A percentile compares a stretch with the other conserved stretches of the same genome.
These are phyloP conservation scores for Corylus heterophylla DNA, from an alignment of 306 rosid genomes.

Conservation along the genomic window DNA sequence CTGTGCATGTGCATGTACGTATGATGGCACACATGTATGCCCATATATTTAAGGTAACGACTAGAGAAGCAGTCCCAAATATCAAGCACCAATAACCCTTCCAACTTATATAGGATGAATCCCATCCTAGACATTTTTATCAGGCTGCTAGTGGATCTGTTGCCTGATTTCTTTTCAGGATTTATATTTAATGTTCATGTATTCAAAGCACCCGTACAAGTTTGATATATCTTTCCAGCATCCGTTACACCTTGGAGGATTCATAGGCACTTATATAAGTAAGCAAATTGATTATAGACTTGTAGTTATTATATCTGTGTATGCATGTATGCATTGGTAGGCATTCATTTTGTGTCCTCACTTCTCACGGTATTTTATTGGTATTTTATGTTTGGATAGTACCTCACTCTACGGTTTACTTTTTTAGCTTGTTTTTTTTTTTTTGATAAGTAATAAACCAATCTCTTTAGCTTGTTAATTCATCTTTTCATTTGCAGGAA, in stretches of 20 bases:
- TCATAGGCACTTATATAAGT: neutral
- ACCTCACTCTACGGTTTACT: constrained; percentile 16
- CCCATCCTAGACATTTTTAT: neutral
- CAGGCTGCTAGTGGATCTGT: neutral
- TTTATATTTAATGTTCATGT: neutral
- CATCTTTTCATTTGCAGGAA: constrained; percentile 55
- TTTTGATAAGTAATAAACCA: too few relatives aligned
- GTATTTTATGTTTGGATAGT: neutral
- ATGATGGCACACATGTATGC: neutral
- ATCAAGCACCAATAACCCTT: neutral
- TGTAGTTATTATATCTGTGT: neutral
- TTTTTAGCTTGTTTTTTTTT: neutral
- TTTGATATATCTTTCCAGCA: neutral
- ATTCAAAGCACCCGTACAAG: neutral
- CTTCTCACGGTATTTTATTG: neutral
- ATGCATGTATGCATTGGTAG: neutral
- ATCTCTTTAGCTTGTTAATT: neutral
- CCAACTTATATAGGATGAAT: neutral
- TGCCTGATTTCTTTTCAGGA: neutral
- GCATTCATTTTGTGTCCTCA: neutral
- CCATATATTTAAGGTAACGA: neutral
- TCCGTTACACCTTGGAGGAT: neutral
- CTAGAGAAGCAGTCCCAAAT: neutral
- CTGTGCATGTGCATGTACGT: neutral
- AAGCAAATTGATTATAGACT: neutral